Evolutionary conservation across 2,329 filamentous ascomycete genomes (phyloP).

Genomic region (Penicillium thymicola): DNA sequence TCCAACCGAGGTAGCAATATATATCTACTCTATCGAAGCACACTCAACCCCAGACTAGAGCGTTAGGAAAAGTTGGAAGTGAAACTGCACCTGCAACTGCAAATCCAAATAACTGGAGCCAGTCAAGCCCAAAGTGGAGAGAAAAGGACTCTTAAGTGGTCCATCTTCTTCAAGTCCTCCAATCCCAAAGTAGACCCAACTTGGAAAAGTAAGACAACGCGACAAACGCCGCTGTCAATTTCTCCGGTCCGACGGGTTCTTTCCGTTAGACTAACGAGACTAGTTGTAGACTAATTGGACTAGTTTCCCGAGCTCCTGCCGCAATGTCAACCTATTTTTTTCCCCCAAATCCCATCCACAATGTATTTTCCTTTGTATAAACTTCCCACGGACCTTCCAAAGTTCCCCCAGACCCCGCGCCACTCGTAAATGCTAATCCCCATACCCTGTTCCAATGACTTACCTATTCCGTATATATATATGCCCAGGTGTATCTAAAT

Average conservation of each 20-base stretch:
- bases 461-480: too few relatives aligned
- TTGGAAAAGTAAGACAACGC: not conserved
- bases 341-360: not conserved
- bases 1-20: not conserved
- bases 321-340: not conserved
- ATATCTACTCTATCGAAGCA: not conserved
- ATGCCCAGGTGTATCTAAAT: not conserved
- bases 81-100: too few relatives aligned
- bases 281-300: not conserved
- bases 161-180: too few relatives aligned
- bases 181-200: too few relatives aligned
- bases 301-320: not conserved
- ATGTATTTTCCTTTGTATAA: not conserved
- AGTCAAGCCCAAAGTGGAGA: not conserved
- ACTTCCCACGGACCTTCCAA: not conserved
- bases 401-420: not conserved
- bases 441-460: not conserved
- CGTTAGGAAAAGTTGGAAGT: not conserved
- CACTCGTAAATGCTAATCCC: not conserved
- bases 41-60: not conserved
- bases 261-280: not conserved
- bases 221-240: constrained; percentile 5
- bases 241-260: not conserved
- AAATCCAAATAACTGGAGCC: not conserved
- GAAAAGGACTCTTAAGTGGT: too few relatives aligned